phyloP scores from a whole-genome alignment of 495 filamentous ascomycete species.

The Clavariopsis aquatica region DNA sequence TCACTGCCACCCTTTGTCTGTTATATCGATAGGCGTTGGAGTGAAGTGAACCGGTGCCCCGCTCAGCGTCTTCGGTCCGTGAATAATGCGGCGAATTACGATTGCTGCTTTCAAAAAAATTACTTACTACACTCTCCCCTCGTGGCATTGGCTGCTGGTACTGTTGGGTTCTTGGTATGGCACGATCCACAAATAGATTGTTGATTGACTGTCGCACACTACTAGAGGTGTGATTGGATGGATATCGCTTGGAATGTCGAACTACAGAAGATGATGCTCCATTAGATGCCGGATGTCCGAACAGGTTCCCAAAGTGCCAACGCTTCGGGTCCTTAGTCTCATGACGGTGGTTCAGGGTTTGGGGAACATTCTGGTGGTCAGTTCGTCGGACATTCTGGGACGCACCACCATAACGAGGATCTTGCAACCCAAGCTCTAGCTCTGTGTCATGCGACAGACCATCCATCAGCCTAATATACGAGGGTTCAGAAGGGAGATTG shows the following conservation, averaged over 20 bases:
- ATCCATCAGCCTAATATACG: slow-evolving; percentile 31
- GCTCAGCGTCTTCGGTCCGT: slow-evolving; percentile 3
- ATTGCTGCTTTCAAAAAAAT: slow-evolving; percentile 39
- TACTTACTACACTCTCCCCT: slow-evolving; percentile 36
- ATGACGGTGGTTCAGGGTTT: neutral
- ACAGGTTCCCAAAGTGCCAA: slow-evolving; percentile 9
- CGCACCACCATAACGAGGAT: slow-evolving; percentile 12
- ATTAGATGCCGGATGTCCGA: slow-evolving; percentile 11
- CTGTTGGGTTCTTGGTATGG: slow-evolving; percentile 19
- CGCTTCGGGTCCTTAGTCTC: neutral
- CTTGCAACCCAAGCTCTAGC: slow-evolving; percentile 10
- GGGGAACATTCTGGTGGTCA: neutral
- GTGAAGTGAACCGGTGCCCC: slow-evolving; percentile 1
- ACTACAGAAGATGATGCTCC: neutral
- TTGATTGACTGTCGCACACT: neutral
- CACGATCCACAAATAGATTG: neutral
- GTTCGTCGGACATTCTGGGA: neutral
- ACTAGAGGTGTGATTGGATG: neutral
- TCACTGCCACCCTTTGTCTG: slow-evolving; percentile 6
- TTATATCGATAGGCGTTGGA: slow-evolving; percentile 17
- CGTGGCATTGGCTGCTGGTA: slow-evolving; percentile 4
- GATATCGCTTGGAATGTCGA: slow-evolving; percentile 12
- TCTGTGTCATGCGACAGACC: slow-evolving; percentile 7
- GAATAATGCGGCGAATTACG: slow-evolving; percentile 10
- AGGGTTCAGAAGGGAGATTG: slow-evolving; percentile 9